Conservation (phyloP, 768 basidiomycete genomes). For the Mycena venus region DNA sequence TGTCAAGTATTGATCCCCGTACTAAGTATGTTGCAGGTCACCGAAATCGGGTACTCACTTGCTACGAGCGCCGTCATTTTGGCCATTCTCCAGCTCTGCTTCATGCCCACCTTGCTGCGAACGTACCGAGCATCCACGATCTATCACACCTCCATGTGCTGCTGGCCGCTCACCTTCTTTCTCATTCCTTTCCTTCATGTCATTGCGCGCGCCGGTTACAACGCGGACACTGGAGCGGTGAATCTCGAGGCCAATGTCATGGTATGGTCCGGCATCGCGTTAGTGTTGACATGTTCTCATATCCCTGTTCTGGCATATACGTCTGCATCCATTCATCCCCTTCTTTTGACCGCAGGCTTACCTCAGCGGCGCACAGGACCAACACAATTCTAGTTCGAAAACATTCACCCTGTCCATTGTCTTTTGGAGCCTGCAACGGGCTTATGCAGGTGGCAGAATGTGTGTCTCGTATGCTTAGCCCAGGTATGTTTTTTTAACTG, state of each 20-base stretch:
- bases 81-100: slow-evolving; percentile 62
- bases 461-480: slow-evolving; percentile 66
- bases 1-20: too few relatives aligned
- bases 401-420: slow-evolving; percentile 61
- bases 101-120: slow-evolving; percentile 68
- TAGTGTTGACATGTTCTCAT: slow-evolving; percentile 58
- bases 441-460: slow-evolving; percentile 74
- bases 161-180: slow-evolving; percentile 69
- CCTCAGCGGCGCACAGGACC: slow-evolving; percentile 55
- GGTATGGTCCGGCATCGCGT: slow-evolving; percentile 66
- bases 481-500: slow-evolving; percentile 54
- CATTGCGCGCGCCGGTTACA: slow-evolving; percentile 55
- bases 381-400: slow-evolving; percentile 75
- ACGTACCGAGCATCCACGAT: slow-evolving; percentile 62
- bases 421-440: slow-evolving; percentile 75
- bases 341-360: background rate
- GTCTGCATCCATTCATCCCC: slow-evolving; percentile 52
- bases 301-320: slow-evolving; percentile 64
- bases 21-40: slow-evolving; percentile 54
- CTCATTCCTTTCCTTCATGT: slow-evolving; percentile 66
- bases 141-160: slow-evolving; percentile 66
- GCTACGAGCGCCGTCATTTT: slow-evolving; percentile 65
- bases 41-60: slow-evolving; percentile 73
- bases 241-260: slow-evolving; percentile 40
- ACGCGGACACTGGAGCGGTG: slow-evolving; percentile 45